Base-by-base conservation (phyloP, 176 grass and related monocot species). In the Puya raimondii region DNA sequence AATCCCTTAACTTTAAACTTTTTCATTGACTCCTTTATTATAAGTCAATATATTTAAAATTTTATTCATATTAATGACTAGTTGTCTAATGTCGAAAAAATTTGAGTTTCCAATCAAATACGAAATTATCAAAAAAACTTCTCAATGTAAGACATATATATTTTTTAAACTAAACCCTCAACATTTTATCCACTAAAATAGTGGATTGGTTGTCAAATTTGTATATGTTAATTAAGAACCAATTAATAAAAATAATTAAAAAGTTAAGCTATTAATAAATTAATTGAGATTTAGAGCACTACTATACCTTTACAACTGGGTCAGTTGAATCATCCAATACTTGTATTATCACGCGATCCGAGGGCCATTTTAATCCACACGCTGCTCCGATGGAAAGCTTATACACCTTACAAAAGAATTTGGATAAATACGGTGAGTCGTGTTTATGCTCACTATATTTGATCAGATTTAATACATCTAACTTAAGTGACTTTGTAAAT, bases 291-390 rank as follows among this genome's bases (percentile, higher is more conserved):
- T 42, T 42, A 42, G 33, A 42, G 6, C 4, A 42, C 33, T 4
- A 10, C 27, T 7, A 20, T 84, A 96, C 94, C 89, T 90, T 99
- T 53, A 92, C 79, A 73, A 18, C 64, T 63, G 63, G 81, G 75
- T 99, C 89, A 15, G 94, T 99, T 9, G 94, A 99, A 68, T 99
- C 94, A 76, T 99, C 94, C 33, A 99, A 81, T 72, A 99, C 90
- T 84, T 99, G 94, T 67, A 99, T 73, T 15, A 90, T 86, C 65
- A 91, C 4, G 10, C 94, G 84, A 25, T 93, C 85, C 2, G 71
- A 1, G 47, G 89, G 89, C 94, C 94, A 99, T 22, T 87, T 47
- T 77, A 99, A 73, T 64, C 71, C 72, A 61, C 94, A 99, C 15
- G 94, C 87, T 58, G 94, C 94, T 10, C 87, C 89, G 70, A 99